A percentile compares a stretch with the other conserved stretches of the same genome.
phyloP scores from a whole-genome alignment of 768 basidiomycete genomes.

The Exsudoporus frostii region DNA sequence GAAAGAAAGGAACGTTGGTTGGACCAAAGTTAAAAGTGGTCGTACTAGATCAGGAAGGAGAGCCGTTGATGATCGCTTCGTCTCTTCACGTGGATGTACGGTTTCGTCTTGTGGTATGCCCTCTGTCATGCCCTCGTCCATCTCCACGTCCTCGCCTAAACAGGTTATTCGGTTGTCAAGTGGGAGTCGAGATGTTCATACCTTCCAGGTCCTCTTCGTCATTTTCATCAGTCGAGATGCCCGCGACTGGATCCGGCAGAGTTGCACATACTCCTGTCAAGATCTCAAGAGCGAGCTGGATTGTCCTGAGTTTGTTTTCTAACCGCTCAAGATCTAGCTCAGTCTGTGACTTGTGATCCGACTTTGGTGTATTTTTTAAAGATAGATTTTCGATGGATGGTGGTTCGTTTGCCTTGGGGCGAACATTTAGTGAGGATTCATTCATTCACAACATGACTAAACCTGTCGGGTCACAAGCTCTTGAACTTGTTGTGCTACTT shows the following conservation, averaged over 20 bases:
- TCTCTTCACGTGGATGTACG: constrained; percentile 13
- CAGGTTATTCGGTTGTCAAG: constrained; percentile 32
- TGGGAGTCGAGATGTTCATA: neutral
- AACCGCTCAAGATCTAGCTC: constrained; percentile 72
- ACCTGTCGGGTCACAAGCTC: constrained; percentile 54
- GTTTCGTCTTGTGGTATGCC: constrained; percentile 25
- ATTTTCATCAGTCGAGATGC: constrained; percentile 30
- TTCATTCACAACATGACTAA: constrained; percentile 8
- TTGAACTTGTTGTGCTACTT: constrained; percentile 47
- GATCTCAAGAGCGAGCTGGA: constrained; percentile 84
- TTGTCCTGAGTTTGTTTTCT: constrained; percentile 67
- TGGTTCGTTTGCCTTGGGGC: constrained; percentile 46
- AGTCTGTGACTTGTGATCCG: constrained; percentile 69
- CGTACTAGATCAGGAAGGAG: constrained; percentile 62
- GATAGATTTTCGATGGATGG: constrained; percentile 52
- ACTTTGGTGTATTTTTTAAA: constrained; percentile 63
- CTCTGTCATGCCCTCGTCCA: constrained; percentile 30
- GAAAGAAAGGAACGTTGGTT: constrained; percentile 80
- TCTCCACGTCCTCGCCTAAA: constrained; percentile 43
- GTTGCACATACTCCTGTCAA: constrained; percentile 86
- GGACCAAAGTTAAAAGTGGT: constrained; percentile 65
- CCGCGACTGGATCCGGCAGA: constrained; percentile 69
- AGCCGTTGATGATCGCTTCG: constrained; percentile 25
- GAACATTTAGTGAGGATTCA: neutral
- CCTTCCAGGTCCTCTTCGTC: constrained; percentile 39